Conservation (phyloP, 2,329 filamentous ascomycete species). For the Fusarium goolgardi region DNA sequence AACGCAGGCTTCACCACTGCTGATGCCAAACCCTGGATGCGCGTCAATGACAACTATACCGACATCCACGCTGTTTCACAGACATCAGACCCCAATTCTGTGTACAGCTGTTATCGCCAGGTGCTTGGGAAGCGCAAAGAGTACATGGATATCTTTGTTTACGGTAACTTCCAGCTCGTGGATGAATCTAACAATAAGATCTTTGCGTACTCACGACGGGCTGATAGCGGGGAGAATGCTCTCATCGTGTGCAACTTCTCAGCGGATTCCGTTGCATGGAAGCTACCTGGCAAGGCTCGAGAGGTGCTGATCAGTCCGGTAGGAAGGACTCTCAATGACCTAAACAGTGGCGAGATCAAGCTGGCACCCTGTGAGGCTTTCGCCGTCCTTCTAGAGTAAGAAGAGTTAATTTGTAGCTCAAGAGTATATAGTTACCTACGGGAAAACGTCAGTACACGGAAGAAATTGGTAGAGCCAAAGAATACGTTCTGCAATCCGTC, state of each 20-base stretch:
- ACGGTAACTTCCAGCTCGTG: constrained; percentile 64
- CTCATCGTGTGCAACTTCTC: constrained; percentile 57
- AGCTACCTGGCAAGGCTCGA: constrained; percentile 42
- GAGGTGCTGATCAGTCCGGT: constrained; percentile 53
- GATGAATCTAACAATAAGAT: constrained; percentile 53
- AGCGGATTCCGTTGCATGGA: constrained; percentile 49
- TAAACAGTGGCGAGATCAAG: constrained; percentile 45
- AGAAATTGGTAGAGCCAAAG: neutral
- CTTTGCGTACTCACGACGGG: constrained; percentile 54
- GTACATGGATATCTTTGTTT: constrained; percentile 72
- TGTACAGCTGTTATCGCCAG: constrained; percentile 71
- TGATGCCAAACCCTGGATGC: constrained; percentile 73
- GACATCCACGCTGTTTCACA: constrained; percentile 72
- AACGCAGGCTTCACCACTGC: constrained; percentile 73
- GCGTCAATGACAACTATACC: constrained; percentile 70
- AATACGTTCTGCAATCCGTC: neutral
- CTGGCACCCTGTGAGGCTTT: constrained; percentile 55
- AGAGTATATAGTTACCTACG: neutral
- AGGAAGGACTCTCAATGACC: constrained; percentile 47
- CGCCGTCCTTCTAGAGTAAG: constrained; percentile 48
- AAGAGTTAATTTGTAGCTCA: neutral
- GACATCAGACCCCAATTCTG: constrained; percentile 58
- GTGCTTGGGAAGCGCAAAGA: constrained; percentile 71
- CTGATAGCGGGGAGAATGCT: constrained; percentile 48
- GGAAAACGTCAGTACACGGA: neutral